Conservation (phyloP, 306 rosid species). For the Clitoria ternatea region DNA sequence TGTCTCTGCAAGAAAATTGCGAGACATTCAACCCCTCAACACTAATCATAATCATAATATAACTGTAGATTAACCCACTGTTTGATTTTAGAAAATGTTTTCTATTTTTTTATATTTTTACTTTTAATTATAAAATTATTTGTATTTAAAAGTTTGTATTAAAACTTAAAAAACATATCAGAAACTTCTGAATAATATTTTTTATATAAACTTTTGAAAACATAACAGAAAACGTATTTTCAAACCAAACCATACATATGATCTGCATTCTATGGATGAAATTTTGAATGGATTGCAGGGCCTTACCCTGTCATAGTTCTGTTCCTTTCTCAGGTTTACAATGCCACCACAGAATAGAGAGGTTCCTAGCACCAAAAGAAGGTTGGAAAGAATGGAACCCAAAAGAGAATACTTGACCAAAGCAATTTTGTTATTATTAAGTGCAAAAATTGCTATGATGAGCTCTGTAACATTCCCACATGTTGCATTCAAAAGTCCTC, state of each 20-base stretch:
- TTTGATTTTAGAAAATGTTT: no score
- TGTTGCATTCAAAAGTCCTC: conserved; percentile 91
- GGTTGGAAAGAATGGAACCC: conserved; percentile 89
- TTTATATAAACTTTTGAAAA: no score
- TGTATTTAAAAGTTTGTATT: no score
- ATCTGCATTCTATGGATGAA: neutral
- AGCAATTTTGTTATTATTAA: conserved; percentile 46
- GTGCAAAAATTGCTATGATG: conserved; percentile 76
- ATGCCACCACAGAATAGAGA: conserved; percentile 84
- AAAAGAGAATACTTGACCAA: conserved; percentile 90
- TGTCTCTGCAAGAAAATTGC: conserved; percentile 50
- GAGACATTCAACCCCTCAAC: neutral
- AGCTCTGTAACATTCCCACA: conserved; percentile 94
- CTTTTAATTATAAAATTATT: no score
- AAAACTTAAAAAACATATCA: no score
- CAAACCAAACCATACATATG: no score
- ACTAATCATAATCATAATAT: neutral
- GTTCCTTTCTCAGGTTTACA: conserved; percentile 43
- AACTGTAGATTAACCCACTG: no score
- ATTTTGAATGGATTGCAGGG: neutral
- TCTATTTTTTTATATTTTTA: no score
- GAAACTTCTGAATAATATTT: no score
- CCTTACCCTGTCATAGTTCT: conserved; percentile 71
- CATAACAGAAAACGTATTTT: no score
- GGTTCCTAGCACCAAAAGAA: conserved; percentile 85